Base-by-base conservation (phyloP, 768 basidiomycete genomes). In the Collybia nuda region DNA sequence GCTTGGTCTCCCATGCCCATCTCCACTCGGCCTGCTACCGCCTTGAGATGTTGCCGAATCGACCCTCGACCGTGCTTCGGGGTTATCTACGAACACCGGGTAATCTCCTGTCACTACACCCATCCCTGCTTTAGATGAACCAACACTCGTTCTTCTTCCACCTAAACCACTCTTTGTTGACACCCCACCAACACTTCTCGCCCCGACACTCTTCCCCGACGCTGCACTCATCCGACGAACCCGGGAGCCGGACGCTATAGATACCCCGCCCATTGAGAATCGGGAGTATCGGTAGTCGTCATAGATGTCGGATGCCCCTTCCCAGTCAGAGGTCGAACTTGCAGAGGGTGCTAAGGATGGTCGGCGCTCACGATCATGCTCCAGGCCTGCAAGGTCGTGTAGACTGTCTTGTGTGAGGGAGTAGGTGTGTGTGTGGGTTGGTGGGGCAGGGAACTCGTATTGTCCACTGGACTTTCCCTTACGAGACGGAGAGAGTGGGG, bases 231-330 rank as follows among this genome's bases (percentile, higher is more conserved):
- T 48, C 44, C 53, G 49, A 21, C 56, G 36, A 55, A 57, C 35
- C 56, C 62, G 40, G 57, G 57, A 17, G 32, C 32, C 32, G 7
- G 32, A 32, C 68, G 61, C 0, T 71, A 74, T 19, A 63, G 58
- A 56, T 69, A 72, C 35, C 73, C 72, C 19, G 62, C 62, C 72
- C 48, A 81, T 69, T 0, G 85, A 87, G 46, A 74, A 76, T 5
- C 83, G 71, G 17, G 86, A 87, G 55, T 89, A 89, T 19, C 85
- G 77, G 61, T 91, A 91, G 53, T 88, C 80, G 63, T 91, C 89
- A 54, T 91, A 91, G 44, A 91, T 89, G 56, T 89, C 86, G 1
- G 75, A 76, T 7, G 79, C 82, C 19, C 80, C 81, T 47, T 89
- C 88, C 81, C 86, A 88, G 47, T 85, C 71, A 24, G 74, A 71